Evolutionary conservation across 208 protist genomes (phyloP).

Genomic region (Trypanosoma brucei): DNA sequence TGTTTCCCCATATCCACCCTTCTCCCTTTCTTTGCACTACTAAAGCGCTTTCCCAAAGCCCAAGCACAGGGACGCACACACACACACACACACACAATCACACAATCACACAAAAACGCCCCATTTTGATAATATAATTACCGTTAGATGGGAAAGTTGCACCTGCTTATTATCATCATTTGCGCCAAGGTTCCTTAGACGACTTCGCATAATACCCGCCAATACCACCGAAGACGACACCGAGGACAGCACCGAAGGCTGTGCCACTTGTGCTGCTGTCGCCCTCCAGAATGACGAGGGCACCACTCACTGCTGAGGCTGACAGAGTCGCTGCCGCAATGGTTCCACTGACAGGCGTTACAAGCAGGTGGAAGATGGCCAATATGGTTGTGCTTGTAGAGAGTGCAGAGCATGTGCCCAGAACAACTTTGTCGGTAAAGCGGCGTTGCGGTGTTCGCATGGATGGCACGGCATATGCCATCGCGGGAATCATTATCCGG

Average conservation of each 20-base stretch:
- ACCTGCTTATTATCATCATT: conserved; percentile 30
- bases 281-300: conserved; percentile 72
- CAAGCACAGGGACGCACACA: too few species aligned
- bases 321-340: conserved; percentile 61
- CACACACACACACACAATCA: too few species aligned
- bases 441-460: conserved; percentile 24
- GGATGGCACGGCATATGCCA: conserved; percentile 1
- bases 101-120: too few species aligned
- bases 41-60: too few species aligned
- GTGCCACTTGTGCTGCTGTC: conserved; percentile 59
- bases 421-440: conserved; percentile 78
- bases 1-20: too few species aligned
- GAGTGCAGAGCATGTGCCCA: conserved; percentile 55
- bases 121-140: too few species aligned
- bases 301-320: conserved; percentile 58
- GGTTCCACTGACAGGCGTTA: conserved; percentile 59
- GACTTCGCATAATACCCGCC: conserved; percentile 87
- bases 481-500: conserved; percentile 5
- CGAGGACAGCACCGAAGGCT: conserved; percentile 73
- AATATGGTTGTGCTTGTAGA: conserved; percentile 65
- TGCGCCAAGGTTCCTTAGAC: conserved; percentile 83
- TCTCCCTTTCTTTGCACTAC: too few species aligned
- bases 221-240: conserved; percentile 75
- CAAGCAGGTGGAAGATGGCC: conserved; percentile 79
- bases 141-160: too few species aligned